Percentiles rank a stretch among this genome's conserved stretches.
These are phyloP conservation scores for Aureobasidium sp. DNA, from an alignment of 2,329 filamentous ascomycete genomes.

Conservation along the genomic window DNA sequence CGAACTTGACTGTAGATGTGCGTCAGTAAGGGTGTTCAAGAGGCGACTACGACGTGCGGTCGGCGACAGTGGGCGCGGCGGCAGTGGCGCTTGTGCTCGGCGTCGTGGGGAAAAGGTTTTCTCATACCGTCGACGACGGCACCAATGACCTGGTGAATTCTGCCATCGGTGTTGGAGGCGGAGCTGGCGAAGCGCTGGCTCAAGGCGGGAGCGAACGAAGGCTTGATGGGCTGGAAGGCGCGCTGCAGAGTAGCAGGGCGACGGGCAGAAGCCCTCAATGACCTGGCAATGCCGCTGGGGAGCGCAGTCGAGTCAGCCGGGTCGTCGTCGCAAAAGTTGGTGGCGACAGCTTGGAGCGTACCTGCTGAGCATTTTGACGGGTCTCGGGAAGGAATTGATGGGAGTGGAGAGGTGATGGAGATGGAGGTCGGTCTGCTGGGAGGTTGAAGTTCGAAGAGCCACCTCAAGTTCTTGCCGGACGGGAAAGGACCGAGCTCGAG, in stretches of 20 bases:
- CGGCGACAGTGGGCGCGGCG: slow-evolving; percentile 2
- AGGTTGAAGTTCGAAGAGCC: slow-evolving; percentile 16
- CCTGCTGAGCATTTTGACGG: slow-evolving; percentile 78
- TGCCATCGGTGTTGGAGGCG: slow-evolving; percentile 48
- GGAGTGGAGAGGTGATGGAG: slow-evolving; percentile 19
- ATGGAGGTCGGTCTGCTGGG: slow-evolving; percentile 16
- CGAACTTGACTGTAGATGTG: slow-evolving; percentile 77
- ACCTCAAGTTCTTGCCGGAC: slow-evolving; percentile 16
- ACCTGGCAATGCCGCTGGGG: slow-evolving; percentile 58
- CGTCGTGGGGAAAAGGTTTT: slow-evolving; percentile 17
- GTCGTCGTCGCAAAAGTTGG: slow-evolving; percentile 16
- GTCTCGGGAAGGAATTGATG: slow-evolving; percentile 41
- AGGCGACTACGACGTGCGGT: background rate
- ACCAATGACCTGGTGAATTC: slow-evolving; percentile 83
- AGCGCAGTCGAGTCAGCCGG: slow-evolving; percentile 32
- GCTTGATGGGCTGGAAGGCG: slow-evolving; percentile 51
- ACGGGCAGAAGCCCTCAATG: slow-evolving; percentile 54
- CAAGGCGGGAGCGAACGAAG: slow-evolving; percentile 52
- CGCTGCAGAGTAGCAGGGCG: slow-evolving; percentile 50
- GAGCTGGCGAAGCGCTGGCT: slow-evolving; percentile 57
- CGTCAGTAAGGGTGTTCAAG: slow-evolving; percentile 1
- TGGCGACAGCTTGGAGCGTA: slow-evolving; percentile 42
- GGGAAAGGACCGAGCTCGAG: slow-evolving; percentile 16
- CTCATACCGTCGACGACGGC: slow-evolving; percentile 92
- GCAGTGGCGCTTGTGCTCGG: slow-evolving; percentile 15